These are phyloP conservation scores for Neophaeococcomyces mojaviensis DNA, from an alignment of 2,329 filamentous ascomycete genomes.

Conservation along the genomic window DNA sequence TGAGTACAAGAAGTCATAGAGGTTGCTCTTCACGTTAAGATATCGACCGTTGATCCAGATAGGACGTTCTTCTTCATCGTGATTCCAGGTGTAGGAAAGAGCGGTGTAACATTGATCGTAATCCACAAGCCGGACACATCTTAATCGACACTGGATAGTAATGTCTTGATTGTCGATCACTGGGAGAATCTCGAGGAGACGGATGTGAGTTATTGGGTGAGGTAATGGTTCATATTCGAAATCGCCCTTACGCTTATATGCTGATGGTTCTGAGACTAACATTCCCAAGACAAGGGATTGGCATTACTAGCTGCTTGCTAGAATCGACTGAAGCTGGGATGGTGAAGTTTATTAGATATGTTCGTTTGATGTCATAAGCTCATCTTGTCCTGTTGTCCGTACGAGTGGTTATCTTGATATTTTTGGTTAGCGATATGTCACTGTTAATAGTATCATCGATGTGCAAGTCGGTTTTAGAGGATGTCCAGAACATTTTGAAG, in stretches of 20 bases:
- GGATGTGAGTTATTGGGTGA: constrained; percentile 8
- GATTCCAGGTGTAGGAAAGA: constrained; percentile 5
- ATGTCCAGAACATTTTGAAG: no score
- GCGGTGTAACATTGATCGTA: constrained; percentile 8
- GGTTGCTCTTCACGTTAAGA: neutral
- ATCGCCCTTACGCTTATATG: neutral
- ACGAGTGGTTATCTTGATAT: no score
- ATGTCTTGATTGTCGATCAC: neutral
- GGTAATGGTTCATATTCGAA: constrained; percentile 4
- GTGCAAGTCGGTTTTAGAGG: no score
- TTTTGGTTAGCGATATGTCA: no score
- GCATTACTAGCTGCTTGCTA: constrained; percentile 3
- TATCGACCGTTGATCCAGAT: constrained; percentile 5
- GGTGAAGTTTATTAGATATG: no score
- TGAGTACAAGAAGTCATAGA: neutral
- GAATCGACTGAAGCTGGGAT: neutral
- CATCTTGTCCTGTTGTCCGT: no score
- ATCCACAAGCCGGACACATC: constrained; percentile 1
- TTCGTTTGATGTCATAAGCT: no score
- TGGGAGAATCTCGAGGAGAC: constrained; percentile 3
- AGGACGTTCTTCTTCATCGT: neutral
- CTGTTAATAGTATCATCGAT: no score
- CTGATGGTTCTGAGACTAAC: neutral
- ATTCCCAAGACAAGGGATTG: constrained; percentile 1
- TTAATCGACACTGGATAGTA: constrained; percentile 2